These are phyloP conservation scores for Lagenidium giganteum DNA, from an alignment of 352 stramenopile genomes.

Conservation along the genomic window DNA sequence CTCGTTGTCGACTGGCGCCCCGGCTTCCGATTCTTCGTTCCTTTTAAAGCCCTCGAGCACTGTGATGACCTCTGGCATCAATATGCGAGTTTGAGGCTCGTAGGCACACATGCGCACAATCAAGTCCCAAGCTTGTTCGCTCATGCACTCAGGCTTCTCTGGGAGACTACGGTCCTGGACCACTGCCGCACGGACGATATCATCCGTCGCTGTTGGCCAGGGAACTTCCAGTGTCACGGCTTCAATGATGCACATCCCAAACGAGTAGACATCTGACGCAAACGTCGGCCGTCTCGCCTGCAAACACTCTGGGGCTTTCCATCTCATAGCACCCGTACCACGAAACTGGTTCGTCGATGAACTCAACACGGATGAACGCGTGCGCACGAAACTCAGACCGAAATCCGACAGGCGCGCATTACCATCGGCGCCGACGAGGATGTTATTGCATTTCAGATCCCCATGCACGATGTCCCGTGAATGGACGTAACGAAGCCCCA, in stretches of 20 bases:
- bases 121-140: constrained; percentile 14
- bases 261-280: constrained; percentile 16
- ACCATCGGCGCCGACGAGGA: constrained; percentile 18
- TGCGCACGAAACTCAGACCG: constrained; percentile 7
- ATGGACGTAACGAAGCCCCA: constrained; percentile 16
- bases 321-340: constrained; percentile 2
- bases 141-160: no score
- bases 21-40: no score
- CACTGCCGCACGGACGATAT: no score
- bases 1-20: no score
- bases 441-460: constrained; percentile 24
- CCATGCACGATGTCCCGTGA: constrained; percentile 12
- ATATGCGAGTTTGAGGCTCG: no score
- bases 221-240: constrained; percentile 1
- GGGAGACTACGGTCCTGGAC: no score
- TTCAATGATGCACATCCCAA: constrained; percentile 22
- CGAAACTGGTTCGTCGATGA: no score
- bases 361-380: no score
- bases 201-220: no score
- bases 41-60: no score
- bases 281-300: no score
- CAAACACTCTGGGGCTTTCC: constrained; percentile 16
- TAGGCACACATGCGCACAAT: constrained; percentile 18
- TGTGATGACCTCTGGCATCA: no score
- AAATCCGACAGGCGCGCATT: constrained; percentile 24